Percentiles rank a stretch among this genome's conserved stretches.
Conservation (phyloP, 345 rosid species). For the Aegle marmelos region DNA sequence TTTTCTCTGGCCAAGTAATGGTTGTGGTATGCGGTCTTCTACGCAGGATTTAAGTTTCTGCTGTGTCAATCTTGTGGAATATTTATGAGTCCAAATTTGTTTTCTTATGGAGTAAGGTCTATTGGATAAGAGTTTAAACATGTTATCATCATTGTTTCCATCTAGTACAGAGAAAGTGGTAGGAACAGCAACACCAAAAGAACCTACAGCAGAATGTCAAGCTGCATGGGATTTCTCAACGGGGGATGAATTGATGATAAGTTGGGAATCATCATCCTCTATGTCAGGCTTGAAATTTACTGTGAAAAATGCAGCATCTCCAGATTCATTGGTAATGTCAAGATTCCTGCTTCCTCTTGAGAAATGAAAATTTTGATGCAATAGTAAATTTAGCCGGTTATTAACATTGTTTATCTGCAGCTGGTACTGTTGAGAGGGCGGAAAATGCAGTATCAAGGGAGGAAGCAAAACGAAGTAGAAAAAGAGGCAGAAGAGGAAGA, state of each 20-base stretch:
- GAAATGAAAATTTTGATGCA: not conserved
- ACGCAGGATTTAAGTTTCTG: not conserved
- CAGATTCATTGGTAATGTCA: conserved; percentile 44
- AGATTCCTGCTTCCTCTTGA: not conserved
- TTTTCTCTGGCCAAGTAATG: not conserved
- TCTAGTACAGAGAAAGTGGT: conserved; percentile 91
- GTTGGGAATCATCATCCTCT: conserved; percentile 43
- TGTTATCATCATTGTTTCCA: conserved; percentile 28
- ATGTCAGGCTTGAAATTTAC: conserved; percentile 32
- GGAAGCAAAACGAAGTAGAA: not conserved
- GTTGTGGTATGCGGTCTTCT: not conserved
- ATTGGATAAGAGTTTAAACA: conserved; percentile 9
- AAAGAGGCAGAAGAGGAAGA: conserved; percentile 17
- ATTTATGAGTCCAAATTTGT: too few relatives aligned
- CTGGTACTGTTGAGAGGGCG: conserved; percentile 59
- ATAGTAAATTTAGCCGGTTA: not conserved
- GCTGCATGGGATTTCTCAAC: conserved; percentile 79
- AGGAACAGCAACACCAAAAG: conserved; percentile 74
- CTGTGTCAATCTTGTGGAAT: not conserved
- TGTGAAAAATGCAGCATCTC: conserved; percentile 35
- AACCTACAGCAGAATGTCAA: conserved; percentile 50
- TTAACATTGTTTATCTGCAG: conserved; percentile 23
- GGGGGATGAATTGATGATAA: conserved; percentile 63
- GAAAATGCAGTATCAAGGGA: conserved; percentile 55
- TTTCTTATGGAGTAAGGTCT: too few relatives aligned